Base-by-base conservation (phyloP, 1,284 basidiomycete species). In the Boletellus deceptivus region DNA sequence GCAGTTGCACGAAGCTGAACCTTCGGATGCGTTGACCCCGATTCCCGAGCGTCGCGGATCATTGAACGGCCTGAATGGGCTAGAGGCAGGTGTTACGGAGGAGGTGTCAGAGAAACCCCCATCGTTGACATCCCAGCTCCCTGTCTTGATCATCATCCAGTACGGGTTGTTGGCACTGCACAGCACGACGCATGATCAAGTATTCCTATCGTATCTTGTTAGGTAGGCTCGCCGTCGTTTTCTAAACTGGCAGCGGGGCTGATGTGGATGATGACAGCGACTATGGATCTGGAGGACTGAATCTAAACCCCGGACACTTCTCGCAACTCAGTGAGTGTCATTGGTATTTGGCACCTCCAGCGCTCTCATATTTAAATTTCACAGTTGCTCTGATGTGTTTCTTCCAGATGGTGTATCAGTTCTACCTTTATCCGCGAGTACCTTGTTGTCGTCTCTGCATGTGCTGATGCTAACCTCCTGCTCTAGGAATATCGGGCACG, bases 371-470 rank as follows among this genome's bases (percentile, higher is more conserved):
- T 14, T 3, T 31, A 22, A 25, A 10, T 35, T 31, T 45, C 46
- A 40, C 55, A 90, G 88, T 89, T 64, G 87, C 87, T 11, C 60
- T 91, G 46, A 91, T 90, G 87, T 89, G 86, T 65, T 76, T 90
- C 25, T 84, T 82, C 44, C 87, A 89, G 63, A 89, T 90, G 54
- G 80, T 80, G n/a, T 90, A 89, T 62, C 87, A 90, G 61, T 90
- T 90, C 61, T 83, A 89, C 63, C 76, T 92, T 39, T 94, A 93
- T 75, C 91, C 91, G 81, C 90, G 68, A 65, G 85, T 80, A 6
- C 5, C 10, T 17, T 6, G 16, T 59, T 53, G 50, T 56, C 34
- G 55, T 53, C 52, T 14, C 49, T 46, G 55, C 37, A 50, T 61
- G 27, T 43, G 1, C 20, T 49, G 22, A 48, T 46, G 18, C 36